Conservation (phyloP, 306 rosid genomes). For the Luffa aegyptiaca region DNA sequence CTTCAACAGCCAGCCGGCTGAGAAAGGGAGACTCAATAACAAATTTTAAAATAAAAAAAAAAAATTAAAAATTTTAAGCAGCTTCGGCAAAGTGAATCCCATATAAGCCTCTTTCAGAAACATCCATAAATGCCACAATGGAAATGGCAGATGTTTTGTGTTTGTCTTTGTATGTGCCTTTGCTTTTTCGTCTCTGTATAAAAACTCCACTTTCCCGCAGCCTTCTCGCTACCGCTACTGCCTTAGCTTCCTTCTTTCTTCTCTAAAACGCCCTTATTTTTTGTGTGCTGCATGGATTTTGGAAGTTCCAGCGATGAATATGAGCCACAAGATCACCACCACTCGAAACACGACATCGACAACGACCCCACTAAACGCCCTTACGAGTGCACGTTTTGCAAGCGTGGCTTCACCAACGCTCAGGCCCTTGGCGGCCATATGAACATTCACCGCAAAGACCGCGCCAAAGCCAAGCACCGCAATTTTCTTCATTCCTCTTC, state of each 20-base stretch:
- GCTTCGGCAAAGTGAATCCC: conserved; percentile 28
- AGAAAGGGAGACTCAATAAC: conserved; percentile 6
- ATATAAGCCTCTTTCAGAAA: conserved; percentile 19
- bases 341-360: neutral
- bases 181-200: conserved; percentile 10
- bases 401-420: conserved; percentile 90
- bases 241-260: conserved; percentile 5
- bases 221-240: neutral
- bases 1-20: conserved; percentile 72
- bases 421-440: conserved; percentile 95
- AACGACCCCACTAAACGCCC: conserved; percentile 31
- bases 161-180: conserved; percentile 14
- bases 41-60: too few relatives aligned
- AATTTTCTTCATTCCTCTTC: neutral
- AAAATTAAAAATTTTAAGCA: too few relatives aligned
- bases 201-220: conserved; percentile 25
- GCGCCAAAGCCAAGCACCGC: conserved; percentile 52
- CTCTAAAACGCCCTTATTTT: neutral
- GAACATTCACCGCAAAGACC: conserved; percentile 83
- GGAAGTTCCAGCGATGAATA: conserved; percentile 53
- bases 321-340: conserved; percentile 15
- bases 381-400: conserved; percentile 82
- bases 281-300: conserved; percentile 24
- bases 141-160: conserved; percentile 32
- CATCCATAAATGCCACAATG: conserved; percentile 31